These are phyloP conservation scores for Heimioporus sp. DNA, from an alignment of 768 basidiomycete species.

Conservation along the genomic window DNA sequence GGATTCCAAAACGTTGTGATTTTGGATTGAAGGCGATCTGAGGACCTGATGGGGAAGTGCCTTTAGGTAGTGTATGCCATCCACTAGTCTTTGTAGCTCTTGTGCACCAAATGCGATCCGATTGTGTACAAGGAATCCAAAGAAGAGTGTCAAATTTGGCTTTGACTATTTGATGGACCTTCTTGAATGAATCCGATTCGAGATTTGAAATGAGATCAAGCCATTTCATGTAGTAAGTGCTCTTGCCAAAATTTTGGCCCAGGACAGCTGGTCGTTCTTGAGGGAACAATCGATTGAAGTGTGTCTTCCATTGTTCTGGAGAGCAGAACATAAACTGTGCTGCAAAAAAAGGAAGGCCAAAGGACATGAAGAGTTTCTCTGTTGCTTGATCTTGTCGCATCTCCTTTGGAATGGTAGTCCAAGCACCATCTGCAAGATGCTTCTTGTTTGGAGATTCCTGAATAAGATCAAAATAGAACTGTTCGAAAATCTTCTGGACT, in stretches of 20 bases:
- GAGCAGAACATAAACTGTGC: background rate
- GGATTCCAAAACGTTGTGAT: no score
- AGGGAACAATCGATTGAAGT: background rate
- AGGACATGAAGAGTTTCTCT: background rate
- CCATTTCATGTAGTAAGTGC: background rate
- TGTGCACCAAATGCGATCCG: background rate
- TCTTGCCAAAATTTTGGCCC: background rate
- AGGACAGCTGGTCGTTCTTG: no score
- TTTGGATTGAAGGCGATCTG: background rate
- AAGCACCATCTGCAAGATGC: background rate
- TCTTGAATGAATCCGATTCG: background rate
- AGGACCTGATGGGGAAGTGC: background rate
- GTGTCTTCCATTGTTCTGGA: background rate
- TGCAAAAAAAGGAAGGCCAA: conserved; percentile 1
- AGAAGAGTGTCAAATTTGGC: background rate
- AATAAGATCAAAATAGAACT: background rate
- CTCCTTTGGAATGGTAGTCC: background rate
- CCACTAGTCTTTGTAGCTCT: background rate
- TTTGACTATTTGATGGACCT: rapidly evolving
- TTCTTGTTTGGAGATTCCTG: background rate
- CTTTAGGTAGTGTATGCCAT: background rate
- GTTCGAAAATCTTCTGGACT: background rate
- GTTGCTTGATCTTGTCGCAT: background rate
- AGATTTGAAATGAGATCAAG: background rate
- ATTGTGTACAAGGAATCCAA: background rate